A percentile compares a stretch with the other conserved stretches of the same genome.
Evolutionary conservation across 768 basidiomycete species (phyloP).

Genomic region (Amanita subjunquillea): DNA sequence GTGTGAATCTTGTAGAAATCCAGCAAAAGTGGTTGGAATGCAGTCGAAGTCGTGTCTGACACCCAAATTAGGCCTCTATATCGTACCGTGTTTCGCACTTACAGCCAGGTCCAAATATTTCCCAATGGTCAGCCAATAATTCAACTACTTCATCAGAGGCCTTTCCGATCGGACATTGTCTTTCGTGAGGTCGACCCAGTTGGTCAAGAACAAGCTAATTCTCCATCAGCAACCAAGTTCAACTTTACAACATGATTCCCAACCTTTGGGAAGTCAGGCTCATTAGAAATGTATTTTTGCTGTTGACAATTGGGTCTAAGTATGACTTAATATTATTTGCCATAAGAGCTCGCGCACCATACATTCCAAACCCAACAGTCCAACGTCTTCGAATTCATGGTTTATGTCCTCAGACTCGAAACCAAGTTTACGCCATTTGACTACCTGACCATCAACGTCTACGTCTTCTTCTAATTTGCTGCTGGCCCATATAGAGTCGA

Average conservation of each 20-base stretch:
- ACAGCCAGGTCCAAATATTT: slow-evolving; percentile 82
- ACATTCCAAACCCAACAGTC: slow-evolving; percentile 75
- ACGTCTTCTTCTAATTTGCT: slow-evolving; percentile 46
- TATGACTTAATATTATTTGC: not conserved
- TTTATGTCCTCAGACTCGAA: slow-evolving; percentile 68
- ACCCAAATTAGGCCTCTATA: slow-evolving; percentile 5
- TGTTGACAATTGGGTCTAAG: slow-evolving; percentile 14
- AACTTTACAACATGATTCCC: not conserved
- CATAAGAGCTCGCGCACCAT: slow-evolving; percentile 36
- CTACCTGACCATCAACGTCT: slow-evolving; percentile 33
- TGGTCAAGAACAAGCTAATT: slow-evolving; percentile 69
- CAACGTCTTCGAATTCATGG: slow-evolving; percentile 69
- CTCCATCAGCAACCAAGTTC: not conserved
- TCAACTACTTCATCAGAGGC: slow-evolving; percentile 84
- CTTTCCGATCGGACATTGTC: slow-evolving; percentile 74
- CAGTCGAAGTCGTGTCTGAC: slow-evolving; percentile 67
- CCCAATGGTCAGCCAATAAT: slow-evolving; percentile 77
- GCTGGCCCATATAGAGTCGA: slow-evolving; percentile 61
- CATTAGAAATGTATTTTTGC: slow-evolving; percentile 59
- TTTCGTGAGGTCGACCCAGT: slow-evolving; percentile 57
- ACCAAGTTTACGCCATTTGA: slow-evolving; percentile 74
- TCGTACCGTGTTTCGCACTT: slow-evolving; percentile 16
- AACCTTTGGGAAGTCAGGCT: slow-evolving; percentile 74
- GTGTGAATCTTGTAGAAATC: slow-evolving; percentile 75
- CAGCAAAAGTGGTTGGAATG: slow-evolving; percentile 82